Percentiles rank a stretch among this genome's conserved stretches.
These are phyloP conservation scores for Phialocephala subalpina DNA, from an alignment of 2,329 filamentous ascomycete species.

Conservation along the genomic window DNA sequence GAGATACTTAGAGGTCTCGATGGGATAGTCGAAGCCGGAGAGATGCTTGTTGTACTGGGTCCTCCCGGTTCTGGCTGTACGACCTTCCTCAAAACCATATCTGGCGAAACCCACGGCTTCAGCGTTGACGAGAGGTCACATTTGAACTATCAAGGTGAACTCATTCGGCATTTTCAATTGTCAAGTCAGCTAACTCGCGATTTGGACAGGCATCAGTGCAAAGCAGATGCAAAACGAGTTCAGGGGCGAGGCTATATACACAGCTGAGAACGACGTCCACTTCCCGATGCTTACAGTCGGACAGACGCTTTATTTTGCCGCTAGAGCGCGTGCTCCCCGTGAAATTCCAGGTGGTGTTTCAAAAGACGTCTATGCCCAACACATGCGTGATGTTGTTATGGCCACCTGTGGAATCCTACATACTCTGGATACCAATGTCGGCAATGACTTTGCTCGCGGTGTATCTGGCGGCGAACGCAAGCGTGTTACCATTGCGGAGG, in stretches of 20 bases:
- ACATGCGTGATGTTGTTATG: conserved; percentile 63
- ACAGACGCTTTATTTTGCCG: conserved; percentile 76
- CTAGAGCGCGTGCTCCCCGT: conserved; percentile 71
- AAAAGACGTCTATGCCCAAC: conserved; percentile 56
- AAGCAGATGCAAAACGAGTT: conserved; percentile 59
- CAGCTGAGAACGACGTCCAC: conserved; percentile 77
- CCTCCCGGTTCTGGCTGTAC: conserved; percentile 70
- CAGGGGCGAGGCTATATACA: conserved; percentile 73
- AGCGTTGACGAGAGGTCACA: conserved; percentile 56
- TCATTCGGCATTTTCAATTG: too few relatives aligned
- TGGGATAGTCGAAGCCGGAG: conserved; percentile 67
- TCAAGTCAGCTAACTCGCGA: too few relatives aligned
- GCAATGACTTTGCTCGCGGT: conserved; percentile 74
- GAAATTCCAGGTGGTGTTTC: conserved; percentile 67
- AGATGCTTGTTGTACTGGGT: conserved; percentile 75
- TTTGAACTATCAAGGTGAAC: conserved; percentile 71
- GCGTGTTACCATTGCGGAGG: conserved; percentile 84
- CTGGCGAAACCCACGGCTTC: conserved; percentile 62
- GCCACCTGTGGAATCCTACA: conserved; percentile 76
- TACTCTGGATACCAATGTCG: conserved; percentile 75
- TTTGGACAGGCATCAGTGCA: conserved; percentile 61
- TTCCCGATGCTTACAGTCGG: conserved; percentile 79
- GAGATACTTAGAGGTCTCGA: conserved; percentile 68
- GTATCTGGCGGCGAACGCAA: conserved; percentile 76
- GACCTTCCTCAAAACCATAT: conserved; percentile 67